phyloP scores from a whole-genome alignment of 208 protist species.

The Acanthamoeba lenticulata region DNA sequence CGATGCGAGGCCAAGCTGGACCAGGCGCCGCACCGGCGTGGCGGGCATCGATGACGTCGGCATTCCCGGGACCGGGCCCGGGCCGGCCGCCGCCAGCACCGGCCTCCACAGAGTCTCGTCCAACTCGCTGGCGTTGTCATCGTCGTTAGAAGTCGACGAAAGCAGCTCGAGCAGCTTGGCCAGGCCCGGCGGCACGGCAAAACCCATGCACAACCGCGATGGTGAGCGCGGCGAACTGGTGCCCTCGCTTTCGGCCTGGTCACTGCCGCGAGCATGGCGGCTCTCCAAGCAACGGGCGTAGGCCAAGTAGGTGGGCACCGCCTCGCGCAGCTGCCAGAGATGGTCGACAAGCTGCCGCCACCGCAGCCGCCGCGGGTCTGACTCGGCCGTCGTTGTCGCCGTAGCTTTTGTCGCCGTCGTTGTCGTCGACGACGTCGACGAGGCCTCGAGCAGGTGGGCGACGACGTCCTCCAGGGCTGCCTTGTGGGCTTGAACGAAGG shows the following conservation, averaged over 20 bases:
- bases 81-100: too few species aligned
- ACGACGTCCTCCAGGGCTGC: neutral
- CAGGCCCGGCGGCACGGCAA: neutral
- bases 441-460: neutral
- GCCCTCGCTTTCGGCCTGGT: too few species aligned
- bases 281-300: too few species aligned
- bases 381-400: too few species aligned
- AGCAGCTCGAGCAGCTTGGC: neutral
- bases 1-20: neutral
- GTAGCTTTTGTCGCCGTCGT: neutral
- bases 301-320: neutral
- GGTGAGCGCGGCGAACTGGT: too few species aligned
- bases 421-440: neutral
- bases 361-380: neutral
- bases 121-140: neutral
- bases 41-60: too few species aligned
- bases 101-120: too few species aligned
- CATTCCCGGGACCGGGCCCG: too few species aligned
- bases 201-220: neutral
- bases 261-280: too few species aligned
- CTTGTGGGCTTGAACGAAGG: neutral
- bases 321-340: neutral
- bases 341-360: neutral
- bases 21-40: too few species aligned
- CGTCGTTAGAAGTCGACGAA: neutral